Percentiles rank a stretch among this genome's conserved stretches.
Evolutionary conservation across 495 filamentous ascomycete species (phyloP).

Genomic region (Xylaria acuta): DNA sequence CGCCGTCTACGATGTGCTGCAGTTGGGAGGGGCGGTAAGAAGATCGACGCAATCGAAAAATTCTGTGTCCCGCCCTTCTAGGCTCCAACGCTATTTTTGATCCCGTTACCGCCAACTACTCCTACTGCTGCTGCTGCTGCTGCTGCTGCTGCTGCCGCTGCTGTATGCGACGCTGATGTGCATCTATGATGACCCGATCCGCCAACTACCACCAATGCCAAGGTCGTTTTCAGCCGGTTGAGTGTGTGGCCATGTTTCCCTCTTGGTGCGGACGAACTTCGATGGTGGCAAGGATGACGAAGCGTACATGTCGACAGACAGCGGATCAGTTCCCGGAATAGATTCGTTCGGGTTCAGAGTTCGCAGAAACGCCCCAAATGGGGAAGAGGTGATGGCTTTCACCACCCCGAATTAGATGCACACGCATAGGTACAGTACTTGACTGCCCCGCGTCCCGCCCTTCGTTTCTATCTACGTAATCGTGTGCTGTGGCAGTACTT

Average conservation of each 20-base stretch:
- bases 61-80: background rate
- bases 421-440: background rate
- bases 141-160: background rate
- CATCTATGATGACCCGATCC: background rate
- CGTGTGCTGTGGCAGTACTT: too few relatives aligned
- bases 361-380: conserved; percentile 13
- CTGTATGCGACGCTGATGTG: conserved; percentile 6
- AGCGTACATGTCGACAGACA: conserved; percentile 1
- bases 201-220: background rate
- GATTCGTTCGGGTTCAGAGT: background rate
- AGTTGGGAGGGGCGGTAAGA: background rate
- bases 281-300: conserved; percentile 6
- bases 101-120: background rate
- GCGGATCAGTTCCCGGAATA: conserved; percentile 2
- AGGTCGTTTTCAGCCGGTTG: background rate
- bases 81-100: conserved; percentile 10
- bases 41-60: background rate
- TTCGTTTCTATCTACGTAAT: background rate
- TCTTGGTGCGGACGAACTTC: background rate
- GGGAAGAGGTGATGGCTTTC: background rate
- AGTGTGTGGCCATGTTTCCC: background rate
- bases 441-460: background rate
- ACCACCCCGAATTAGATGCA: background rate
- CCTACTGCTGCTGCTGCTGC: background rate
- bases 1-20: background rate